These are phyloP conservation scores for Chalciporus sp. DNA, from an alignment of 1,284 basidiomycete species.

Conservation along the genomic window DNA sequence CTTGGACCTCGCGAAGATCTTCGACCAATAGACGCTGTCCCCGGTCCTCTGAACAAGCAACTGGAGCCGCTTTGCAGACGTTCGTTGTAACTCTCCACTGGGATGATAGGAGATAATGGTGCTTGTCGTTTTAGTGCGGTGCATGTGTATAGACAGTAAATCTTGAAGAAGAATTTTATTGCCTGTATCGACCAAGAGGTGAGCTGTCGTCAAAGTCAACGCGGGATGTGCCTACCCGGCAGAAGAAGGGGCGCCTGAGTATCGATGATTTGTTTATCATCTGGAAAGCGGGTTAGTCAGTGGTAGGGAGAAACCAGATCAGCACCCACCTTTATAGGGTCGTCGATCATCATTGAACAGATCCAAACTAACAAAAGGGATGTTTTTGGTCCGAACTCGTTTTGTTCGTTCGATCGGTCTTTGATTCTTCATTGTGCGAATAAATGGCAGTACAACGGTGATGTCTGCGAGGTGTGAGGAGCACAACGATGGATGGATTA, in stretches of 20 bases:
- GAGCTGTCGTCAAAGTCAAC: background rate
- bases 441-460: slow-evolving; percentile 50
- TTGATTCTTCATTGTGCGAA: slow-evolving; percentile 39
- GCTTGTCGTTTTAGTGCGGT: slow-evolving; percentile 36
- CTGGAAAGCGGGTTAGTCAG: slow-evolving; percentile 4
- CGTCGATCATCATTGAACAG: background rate
- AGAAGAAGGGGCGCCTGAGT: slow-evolving; percentile 51
- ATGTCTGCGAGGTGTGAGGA: slow-evolving; percentile 39
- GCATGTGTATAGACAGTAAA: slow-evolving; percentile 44
- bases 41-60: slow-evolving; percentile 39
- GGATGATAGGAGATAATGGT: slow-evolving; percentile 49
- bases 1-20: slow-evolving; percentile 45
- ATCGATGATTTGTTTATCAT: slow-evolving; percentile 45
- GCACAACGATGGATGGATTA: background rate
- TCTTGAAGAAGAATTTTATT: slow-evolving; percentile 34
- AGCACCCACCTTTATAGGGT: slow-evolving; percentile 19
- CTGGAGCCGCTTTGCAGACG: slow-evolving; percentile 38
- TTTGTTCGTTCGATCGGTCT: slow-evolving; percentile 17
- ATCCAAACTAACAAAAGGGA: background rate
- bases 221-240: slow-evolving; percentile 8
- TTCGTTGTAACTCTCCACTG: slow-evolving; percentile 28
- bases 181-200: slow-evolving; percentile 14
- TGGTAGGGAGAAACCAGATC: background rate
- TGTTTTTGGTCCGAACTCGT: slow-evolving; percentile 6
- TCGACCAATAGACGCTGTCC: slow-evolving; percentile 55